Conservation (phyloP, 169 alveolate species). For the Fabrea salina region DNA sequence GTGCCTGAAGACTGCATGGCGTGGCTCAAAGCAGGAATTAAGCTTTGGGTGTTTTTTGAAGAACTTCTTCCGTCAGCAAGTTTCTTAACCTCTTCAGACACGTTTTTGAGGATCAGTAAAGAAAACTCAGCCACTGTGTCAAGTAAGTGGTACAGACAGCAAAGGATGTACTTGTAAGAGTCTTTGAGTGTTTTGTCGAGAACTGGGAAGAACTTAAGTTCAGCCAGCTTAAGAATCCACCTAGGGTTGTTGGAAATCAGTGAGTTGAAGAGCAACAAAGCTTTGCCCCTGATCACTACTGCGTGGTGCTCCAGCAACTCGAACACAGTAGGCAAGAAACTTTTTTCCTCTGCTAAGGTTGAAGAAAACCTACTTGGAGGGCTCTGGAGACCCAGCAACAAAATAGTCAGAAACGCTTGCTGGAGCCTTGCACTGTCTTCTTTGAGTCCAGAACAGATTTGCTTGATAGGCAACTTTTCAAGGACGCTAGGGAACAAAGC, state of each 20-base stretch:
- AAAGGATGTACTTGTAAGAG: constrained; percentile 51
- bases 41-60: not conserved
- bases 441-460: not conserved
- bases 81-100: constrained; percentile 31
- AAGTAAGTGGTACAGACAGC: constrained; percentile 50
- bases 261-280: not conserved
- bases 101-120: not conserved
- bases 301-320: constrained; percentile 20
- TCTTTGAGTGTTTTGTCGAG: constrained; percentile 54
- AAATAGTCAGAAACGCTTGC: constrained; percentile 12
- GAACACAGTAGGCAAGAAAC: constrained; percentile 20
- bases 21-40: no score
- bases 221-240: constrained; percentile 38
- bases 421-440: constrained; percentile 2
- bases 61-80: not conserved
- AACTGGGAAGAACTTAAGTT: constrained; percentile 43
- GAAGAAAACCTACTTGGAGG: constrained; percentile 18
- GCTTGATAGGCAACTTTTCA: constrained; percentile 44
- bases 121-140: constrained; percentile 42
- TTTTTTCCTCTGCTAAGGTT: constrained; percentile 35
- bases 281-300: constrained; percentile 27
- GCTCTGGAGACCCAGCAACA: not conserved
- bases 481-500: constrained; percentile 45
- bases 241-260: constrained; percentile 30
- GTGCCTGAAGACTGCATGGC: no score